These are phyloP conservation scores for Osmozyma mogii DNA, from an alignment of 805 yeast genomes.

Conservation along the genomic window DNA sequence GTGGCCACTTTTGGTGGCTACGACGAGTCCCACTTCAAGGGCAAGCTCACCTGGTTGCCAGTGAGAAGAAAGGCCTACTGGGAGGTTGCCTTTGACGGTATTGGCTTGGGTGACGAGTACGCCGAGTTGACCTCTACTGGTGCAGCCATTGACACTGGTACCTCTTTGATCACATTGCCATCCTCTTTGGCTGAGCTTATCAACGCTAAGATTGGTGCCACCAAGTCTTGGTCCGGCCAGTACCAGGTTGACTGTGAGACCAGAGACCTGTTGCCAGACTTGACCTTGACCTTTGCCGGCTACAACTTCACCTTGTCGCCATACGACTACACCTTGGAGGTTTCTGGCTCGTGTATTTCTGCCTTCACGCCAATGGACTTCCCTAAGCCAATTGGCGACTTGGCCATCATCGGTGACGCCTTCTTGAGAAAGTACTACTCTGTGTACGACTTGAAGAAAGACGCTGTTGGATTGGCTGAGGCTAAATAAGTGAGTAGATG, in stretches of 20 bases:
- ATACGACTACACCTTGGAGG: constrained; percentile 89
- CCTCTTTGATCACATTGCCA: constrained; percentile 92
- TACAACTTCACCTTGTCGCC: constrained; percentile 86
- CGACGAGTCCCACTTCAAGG: constrained; percentile 67
- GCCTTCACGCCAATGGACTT: constrained; percentile 96
- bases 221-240: constrained; percentile 96
- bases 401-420: constrained; percentile 95
- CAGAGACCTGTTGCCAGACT: constrained; percentile 81
- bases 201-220: constrained; percentile 94
- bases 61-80: constrained; percentile 99
- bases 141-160: constrained; percentile 98
- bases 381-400: constrained; percentile 94
- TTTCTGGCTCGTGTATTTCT: constrained; percentile 91
- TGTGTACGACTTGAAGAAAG: constrained; percentile 79
- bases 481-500: constrained; percentile 30
- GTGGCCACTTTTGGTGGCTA: constrained; percentile 93
- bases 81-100: constrained; percentile 92
- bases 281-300: constrained; percentile 85
- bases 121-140: constrained; percentile 79
- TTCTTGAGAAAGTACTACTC: constrained; percentile 95
- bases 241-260: constrained; percentile 85
- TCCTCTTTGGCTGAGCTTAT: constrained; percentile 92
- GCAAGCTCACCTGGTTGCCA: constrained; percentile 91
- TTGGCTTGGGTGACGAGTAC: constrained; percentile 86
- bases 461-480: constrained; percentile 91